phyloP scores from a whole-genome alignment of 306 rosid genomes.

The Trifolium pratense region DNA sequence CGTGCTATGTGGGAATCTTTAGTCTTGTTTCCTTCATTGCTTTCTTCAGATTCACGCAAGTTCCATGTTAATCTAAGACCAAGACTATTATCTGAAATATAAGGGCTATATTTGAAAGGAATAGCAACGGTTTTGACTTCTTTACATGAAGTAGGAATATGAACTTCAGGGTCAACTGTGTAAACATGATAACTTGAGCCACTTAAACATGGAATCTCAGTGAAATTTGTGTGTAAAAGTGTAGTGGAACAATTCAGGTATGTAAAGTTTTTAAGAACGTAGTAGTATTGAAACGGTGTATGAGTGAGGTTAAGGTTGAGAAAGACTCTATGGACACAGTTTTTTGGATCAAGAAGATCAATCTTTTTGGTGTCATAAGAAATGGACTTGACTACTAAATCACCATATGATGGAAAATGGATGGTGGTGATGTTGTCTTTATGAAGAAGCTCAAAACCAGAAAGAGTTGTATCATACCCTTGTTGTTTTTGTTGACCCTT shows the following conservation, averaged over 20 bases:
- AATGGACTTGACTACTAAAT: constrained; percentile 68
- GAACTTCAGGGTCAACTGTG: constrained; percentile 58
- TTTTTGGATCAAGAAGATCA: constrained; percentile 66
- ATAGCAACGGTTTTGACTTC: constrained; percentile 62
- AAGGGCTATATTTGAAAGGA: constrained; percentile 78
- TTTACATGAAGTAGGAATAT: constrained; percentile 57
- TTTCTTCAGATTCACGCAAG: constrained; percentile 45
- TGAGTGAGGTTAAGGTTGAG: constrained; percentile 70
- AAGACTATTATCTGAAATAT: constrained; percentile 63
- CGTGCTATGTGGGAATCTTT: constrained; percentile 38
- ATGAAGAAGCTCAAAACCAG: constrained; percentile 53
- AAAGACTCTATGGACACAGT: constrained; percentile 67
- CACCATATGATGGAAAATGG: constrained; percentile 62
- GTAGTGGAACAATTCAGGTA: constrained; percentile 68
- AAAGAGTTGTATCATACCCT: neutral
- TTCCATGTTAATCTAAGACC: constrained; percentile 80
- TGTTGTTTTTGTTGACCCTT: constrained; percentile 35
- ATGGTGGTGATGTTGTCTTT: constrained; percentile 58
- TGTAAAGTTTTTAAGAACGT: constrained; percentile 53
- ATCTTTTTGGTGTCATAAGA: constrained; percentile 62
- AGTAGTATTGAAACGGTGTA: constrained; percentile 62
- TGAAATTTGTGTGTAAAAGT: constrained; percentile 39
- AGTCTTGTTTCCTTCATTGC: constrained; percentile 15
- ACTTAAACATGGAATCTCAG: constrained; percentile 72
- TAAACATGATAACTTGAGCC: constrained; percentile 55